phyloP scores from a whole-genome alignment of 257 asterid species.

The Primulina eburnea region DNA sequence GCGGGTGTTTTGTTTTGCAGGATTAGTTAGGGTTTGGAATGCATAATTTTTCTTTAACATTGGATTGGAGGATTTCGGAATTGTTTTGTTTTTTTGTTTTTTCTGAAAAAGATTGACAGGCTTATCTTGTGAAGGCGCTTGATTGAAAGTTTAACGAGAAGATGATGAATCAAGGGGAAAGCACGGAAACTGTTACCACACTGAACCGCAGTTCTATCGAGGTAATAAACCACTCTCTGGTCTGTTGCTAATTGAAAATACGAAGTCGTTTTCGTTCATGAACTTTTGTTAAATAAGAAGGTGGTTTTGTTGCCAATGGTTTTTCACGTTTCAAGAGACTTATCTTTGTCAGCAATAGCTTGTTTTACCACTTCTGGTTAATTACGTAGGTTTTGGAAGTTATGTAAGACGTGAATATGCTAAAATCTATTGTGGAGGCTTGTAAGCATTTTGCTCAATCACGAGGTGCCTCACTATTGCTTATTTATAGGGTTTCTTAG shows the following conservation, averaged over 20 bases:
- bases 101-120: constrained; percentile 4
- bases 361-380: not conserved
- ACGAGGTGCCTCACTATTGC: not conserved
- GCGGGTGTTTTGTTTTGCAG: constrained; percentile 22
- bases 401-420: not conserved
- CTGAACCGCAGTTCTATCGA: constrained; percentile 45
- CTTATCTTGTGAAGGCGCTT: constrained; percentile 6
- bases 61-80: not conserved
- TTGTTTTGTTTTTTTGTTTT: not conserved
- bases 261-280: constrained; percentile 3
- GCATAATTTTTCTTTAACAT: constrained; percentile 11
- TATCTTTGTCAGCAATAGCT: no score
- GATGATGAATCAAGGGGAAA: constrained; percentile 80
- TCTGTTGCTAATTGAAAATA: not conserved
- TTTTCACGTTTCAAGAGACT: not conserved
- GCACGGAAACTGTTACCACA: constrained; percentile 40
- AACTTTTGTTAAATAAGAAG: constrained; percentile 9
- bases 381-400: not conserved
- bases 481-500: not conserved
- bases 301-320: not conserved
- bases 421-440: not conserved
- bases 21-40: constrained; percentile 37
- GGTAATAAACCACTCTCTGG: constrained; percentile 40
- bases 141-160: constrained; percentile 37
- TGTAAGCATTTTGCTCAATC: not conserved